These are phyloP conservation scores for Globisporangium ultimum DNA, from an alignment of 352 stramenopile species.

Conservation along the genomic window DNA sequence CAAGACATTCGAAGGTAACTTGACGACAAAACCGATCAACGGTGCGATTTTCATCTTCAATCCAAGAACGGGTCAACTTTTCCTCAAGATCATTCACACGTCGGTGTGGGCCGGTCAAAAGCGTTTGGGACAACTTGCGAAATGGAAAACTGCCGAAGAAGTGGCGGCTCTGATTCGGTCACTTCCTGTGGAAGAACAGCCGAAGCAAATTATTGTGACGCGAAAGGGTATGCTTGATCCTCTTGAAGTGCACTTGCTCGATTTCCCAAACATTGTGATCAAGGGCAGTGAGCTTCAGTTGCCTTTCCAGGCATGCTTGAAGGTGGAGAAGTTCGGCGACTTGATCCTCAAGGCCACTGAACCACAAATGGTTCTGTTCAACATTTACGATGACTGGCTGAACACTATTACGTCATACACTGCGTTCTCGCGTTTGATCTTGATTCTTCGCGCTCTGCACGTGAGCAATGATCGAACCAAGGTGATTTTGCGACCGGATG, in stretches of 20 bases:
- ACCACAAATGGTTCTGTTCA: slow-evolving; percentile 99
- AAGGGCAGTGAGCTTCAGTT: slow-evolving; percentile 99
- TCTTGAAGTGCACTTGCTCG: slow-evolving; percentile 98
- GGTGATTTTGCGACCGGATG: slow-evolving; percentile 97
- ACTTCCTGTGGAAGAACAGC: slow-evolving; percentile 99
- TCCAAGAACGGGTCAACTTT: slow-evolving; percentile 98
- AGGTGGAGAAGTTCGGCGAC: slow-evolving; percentile 99
- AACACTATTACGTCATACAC: slow-evolving; percentile 99
- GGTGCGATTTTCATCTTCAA: slow-evolving; percentile 99
- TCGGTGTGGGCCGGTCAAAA: slow-evolving; percentile 99
- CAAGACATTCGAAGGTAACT: slow-evolving; percentile 99
- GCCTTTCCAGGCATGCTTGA: slow-evolving; percentile 98
- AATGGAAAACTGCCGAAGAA: slow-evolving; percentile 99
- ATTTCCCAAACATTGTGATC: slow-evolving; percentile 99
- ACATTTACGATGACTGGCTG: slow-evolving; percentile 99
- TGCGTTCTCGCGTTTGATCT: slow-evolving; percentile 99
- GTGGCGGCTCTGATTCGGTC: slow-evolving; percentile 98
- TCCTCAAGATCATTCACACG: slow-evolving; percentile 99
- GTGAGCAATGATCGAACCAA: slow-evolving; percentile 96
- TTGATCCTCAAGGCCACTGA: slow-evolving; percentile 99
- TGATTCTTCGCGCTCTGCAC: slow-evolving; percentile 98
- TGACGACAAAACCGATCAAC: slow-evolving; percentile 99
- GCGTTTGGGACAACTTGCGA: slow-evolving; percentile 97
- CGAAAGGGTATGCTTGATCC: slow-evolving; percentile 99
- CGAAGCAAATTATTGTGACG: slow-evolving; percentile 99